These are phyloP conservation scores for Microbotryum silenes-acaulis DNA, from an alignment of 1,284 basidiomycete genomes.

Conservation along the genomic window DNA sequence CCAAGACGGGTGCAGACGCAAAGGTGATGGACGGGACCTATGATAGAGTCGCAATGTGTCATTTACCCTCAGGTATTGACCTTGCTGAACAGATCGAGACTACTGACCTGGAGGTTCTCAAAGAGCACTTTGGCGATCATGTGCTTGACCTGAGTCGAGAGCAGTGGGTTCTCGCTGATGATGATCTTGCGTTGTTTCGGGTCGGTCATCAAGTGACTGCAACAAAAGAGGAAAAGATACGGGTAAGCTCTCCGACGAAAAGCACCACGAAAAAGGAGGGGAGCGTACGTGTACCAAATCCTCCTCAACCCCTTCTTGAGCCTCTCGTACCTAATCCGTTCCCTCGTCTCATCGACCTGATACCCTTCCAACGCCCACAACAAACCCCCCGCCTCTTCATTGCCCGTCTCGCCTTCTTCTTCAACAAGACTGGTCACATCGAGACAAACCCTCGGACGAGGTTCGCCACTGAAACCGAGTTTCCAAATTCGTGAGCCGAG, in stretches of 20 bases:
- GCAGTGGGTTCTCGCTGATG: conserved; percentile 76
- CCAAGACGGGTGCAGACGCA: conserved; percentile 73
- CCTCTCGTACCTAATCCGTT: conserved; percentile 47
- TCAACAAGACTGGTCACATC: conserved; percentile 22
- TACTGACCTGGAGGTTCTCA: conserved; percentile 71
- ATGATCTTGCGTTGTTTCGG: conserved; percentile 90
- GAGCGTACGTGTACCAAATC: conserved; percentile 74
- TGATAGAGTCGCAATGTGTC: background rate
- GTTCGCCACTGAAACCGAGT: conserved; percentile 80
- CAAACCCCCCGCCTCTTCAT: background rate
- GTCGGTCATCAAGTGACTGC: conserved; percentile 80
- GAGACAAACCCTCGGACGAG: conserved; percentile 68
- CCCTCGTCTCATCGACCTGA: conserved; percentile 17
- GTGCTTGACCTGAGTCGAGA: conserved; percentile 79
- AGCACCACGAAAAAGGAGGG: background rate
- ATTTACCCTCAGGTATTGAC: background rate
- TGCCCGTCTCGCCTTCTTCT: background rate
- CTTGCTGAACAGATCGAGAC: background rate
- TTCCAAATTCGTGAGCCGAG: conserved; percentile 78
- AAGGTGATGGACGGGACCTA: conserved; percentile 90
- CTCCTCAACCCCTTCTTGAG: conserved; percentile 61
- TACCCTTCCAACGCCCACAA: conserved; percentile 25
- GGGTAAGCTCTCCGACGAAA: background rate
- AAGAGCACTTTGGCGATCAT: conserved; percentile 78
- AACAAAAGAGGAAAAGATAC: background rate